These are phyloP conservation scores for Colletotrichum graminicola DNA, from an alignment of 2,329 filamentous ascomycete genomes.

Conservation along the genomic window DNA sequence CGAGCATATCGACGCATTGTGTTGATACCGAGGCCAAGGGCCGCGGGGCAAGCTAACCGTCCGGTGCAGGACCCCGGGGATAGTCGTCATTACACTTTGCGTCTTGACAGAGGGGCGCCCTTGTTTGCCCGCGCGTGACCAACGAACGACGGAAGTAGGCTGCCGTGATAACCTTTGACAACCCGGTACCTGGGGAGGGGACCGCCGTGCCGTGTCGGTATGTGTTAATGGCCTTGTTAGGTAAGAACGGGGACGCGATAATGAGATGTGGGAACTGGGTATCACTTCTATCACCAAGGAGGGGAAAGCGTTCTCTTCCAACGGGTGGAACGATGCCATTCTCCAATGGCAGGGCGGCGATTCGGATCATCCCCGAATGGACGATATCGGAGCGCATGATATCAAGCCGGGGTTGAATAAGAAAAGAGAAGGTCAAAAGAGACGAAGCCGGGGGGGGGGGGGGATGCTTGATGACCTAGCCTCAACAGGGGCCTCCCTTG, in stretches of 20 bases:
- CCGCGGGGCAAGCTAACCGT: slow-evolving; percentile 1
- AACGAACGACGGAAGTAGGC: slow-evolving; percentile 6
- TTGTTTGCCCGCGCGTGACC: slow-evolving; percentile 20
- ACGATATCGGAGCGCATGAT: not conserved
- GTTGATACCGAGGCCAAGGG: slow-evolving; percentile 17
- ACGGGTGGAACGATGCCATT: slow-evolving; percentile 17
- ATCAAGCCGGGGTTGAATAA: not conserved
- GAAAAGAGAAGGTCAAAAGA: not conserved
- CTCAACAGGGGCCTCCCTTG: slow-evolving; percentile 23
- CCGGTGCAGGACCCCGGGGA: slow-evolving; percentile 4
- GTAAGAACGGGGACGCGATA: slow-evolving; percentile 40
- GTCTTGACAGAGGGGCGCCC: not conserved
- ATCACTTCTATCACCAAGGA: not conserved
- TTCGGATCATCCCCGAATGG: slow-evolving; percentile 34
- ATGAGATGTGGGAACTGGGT: slow-evolving; percentile 9
- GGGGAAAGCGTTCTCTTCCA: not conserved
- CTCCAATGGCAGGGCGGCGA: slow-evolving; percentile 13
- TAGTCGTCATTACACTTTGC: slow-evolving; percentile 25
- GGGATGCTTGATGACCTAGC: not conserved
- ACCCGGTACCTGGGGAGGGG: slow-evolving; percentile 15
- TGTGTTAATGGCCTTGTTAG: slow-evolving; percentile 38
- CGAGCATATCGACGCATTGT: not conserved
- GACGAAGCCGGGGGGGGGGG: slow-evolving; percentile 5
- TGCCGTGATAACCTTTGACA: not conserved
- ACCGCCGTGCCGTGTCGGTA: slow-evolving; percentile 14